Percentiles rank a stretch among this genome's conserved stretches.
These are phyloP conservation scores for Xerocomellus amylosporus DNA, from an alignment of 768 basidiomycete species.

Conservation along the genomic window DNA sequence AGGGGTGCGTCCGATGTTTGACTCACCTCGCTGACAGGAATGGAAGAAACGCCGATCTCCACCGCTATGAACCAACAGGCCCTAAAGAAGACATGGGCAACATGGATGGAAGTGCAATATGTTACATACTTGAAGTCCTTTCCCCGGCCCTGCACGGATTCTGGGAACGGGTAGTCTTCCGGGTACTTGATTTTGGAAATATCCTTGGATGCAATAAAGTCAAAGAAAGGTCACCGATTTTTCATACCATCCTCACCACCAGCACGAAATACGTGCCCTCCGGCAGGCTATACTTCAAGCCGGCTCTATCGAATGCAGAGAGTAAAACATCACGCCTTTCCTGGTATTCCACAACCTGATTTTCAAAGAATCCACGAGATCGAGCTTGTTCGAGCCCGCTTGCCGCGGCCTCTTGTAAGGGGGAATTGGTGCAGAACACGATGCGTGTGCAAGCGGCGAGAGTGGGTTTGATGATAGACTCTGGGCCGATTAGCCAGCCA, in stretches of 20 bases:
- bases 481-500: slow-evolving; percentile 92
- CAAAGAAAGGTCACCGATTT: neutral
- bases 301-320: slow-evolving; percentile 77
- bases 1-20: neutral
- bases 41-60: slow-evolving; percentile 87
- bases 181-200: slow-evolving; percentile 77
- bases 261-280: slow-evolving; percentile 92
- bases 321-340: slow-evolving; percentile 76
- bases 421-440: slow-evolving; percentile 93
- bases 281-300: slow-evolving; percentile 82
- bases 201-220: slow-evolving; percentile 46
- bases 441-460: slow-evolving; percentile 91
- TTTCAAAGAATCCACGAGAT: slow-evolving; percentile 72
- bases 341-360: slow-evolving; percentile 70
- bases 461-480: slow-evolving; percentile 78
- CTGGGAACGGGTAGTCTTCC: slow-evolving; percentile 79
- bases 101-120: neutral
- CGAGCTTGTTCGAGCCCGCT: slow-evolving; percentile 80
- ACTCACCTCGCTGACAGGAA: slow-evolving; percentile 91
- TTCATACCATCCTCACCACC: slow-evolving; percentile 48
- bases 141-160: slow-evolving; percentile 71
- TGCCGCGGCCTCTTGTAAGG: slow-evolving; percentile 91
- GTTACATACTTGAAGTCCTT: slow-evolving; percentile 74
- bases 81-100: slow-evolving; percentile 38
- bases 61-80: slow-evolving; percentile 95